phyloP scores from a whole-genome alignment of 805 yeast genomes.

The Hanseniaspora mollemarum region DNA sequence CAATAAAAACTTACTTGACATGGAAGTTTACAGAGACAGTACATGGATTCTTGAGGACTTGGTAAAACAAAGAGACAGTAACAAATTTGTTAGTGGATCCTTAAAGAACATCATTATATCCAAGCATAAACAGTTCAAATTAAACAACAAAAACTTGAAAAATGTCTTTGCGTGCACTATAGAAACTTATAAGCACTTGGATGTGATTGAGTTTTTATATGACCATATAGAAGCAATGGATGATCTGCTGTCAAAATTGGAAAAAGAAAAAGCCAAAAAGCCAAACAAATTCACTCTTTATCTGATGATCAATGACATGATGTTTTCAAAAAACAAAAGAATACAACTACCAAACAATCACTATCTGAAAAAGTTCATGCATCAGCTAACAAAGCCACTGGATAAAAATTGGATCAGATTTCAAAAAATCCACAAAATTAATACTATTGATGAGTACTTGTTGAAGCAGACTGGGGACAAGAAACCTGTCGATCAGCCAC shows the following conservation, averaged over 20 bases:
- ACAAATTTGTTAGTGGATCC: constrained; percentile 38
- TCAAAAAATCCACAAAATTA: constrained; percentile 60
- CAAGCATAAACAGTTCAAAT: constrained; percentile 36
- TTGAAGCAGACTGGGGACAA: constrained; percentile 20
- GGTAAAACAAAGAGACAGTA: constrained; percentile 21
- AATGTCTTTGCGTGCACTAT: constrained; percentile 76
- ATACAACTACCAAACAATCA: constrained; percentile 75
- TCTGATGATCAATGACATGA: constrained; percentile 67
- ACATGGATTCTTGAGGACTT: constrained; percentile 31
- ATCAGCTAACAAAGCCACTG: constrained; percentile 60
- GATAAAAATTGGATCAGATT: constrained; percentile 71
- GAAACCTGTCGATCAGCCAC: constrained; percentile 41
- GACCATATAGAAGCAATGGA: constrained; percentile 31
- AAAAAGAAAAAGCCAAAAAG: constrained; percentile 41
- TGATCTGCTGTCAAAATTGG: constrained; percentile 39
- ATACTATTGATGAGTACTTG: constrained; percentile 18
- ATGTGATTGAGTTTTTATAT: constrained; percentile 51
- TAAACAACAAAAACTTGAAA: constrained; percentile 55
- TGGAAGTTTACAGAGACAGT: constrained; percentile 34
- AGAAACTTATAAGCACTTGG: constrained; percentile 63
- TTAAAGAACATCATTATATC: constrained; percentile 43
- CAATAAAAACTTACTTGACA: constrained; percentile 8
- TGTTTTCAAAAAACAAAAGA: constrained; percentile 63
- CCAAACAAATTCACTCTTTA: constrained; percentile 31
- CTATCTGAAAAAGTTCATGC: constrained; percentile 68